phyloP scores from a whole-genome alignment of 148 eudicot species.

The Amaranthus palmeri region DNA sequence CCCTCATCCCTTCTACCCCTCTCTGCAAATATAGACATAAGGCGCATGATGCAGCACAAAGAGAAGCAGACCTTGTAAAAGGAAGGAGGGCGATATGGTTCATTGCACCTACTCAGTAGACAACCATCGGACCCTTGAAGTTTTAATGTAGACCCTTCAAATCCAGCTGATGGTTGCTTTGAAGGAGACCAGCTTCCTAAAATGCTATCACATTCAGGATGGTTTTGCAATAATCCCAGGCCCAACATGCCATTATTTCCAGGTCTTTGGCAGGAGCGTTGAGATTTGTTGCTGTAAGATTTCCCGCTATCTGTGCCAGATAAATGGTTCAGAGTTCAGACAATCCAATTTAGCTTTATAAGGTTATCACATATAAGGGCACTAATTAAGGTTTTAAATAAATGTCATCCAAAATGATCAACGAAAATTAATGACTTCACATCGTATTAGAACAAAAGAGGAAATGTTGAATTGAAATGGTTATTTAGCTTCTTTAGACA shows the following conservation, averaged over 20 bases:
- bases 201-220: conserved; percentile 15
- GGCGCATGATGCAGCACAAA: not conserved
- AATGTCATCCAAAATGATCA: not conserved
- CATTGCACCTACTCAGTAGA: conserved; percentile 28
- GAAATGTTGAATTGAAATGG: not conserved
- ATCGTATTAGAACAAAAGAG: not conserved
- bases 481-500: not conserved
- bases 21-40: not conserved
- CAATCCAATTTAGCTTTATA: conserved; percentile 4
- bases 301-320: conserved; percentile 14
- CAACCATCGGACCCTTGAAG: conserved; percentile 13
- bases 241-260: conserved; percentile 8
- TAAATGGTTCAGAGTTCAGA: not conserved
- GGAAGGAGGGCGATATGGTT: conserved; percentile 34
- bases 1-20: conserved; percentile 14
- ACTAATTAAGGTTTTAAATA: not conserved
- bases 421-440: not conserved
- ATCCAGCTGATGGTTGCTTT: conserved; percentile 13
- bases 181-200: conserved; percentile 25
- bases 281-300: conserved; percentile 1
- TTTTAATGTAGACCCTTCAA: conserved; percentile 12
- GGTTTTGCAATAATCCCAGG: conserved; percentile 12
- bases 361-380: not conserved
- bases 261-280: conserved; percentile 7
- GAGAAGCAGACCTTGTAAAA: conserved; percentile 25